Conservation (phyloP, 768 basidiomycete species). For the Tricholoma sp. region DNA sequence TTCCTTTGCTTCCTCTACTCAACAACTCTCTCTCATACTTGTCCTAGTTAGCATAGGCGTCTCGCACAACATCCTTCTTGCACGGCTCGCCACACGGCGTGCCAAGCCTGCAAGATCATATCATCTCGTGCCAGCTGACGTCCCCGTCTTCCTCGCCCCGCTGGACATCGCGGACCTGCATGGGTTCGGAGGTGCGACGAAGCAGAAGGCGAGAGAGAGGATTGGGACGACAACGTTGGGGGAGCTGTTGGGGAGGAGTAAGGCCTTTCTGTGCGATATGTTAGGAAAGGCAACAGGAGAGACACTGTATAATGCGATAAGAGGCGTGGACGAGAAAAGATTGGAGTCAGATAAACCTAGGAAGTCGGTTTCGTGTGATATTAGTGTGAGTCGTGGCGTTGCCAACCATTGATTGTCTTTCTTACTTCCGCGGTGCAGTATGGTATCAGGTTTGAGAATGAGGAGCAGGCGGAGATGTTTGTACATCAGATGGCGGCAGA, state of each 20-base stretch:
- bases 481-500: constrained; percentile 73
- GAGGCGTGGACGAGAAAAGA: constrained; percentile 77
- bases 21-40: background rate
- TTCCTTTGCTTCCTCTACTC: constrained; percentile 4
- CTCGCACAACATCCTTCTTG: constrained; percentile 86
- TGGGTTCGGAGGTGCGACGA: constrained; percentile 76
- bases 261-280: constrained; percentile 58
- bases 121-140: constrained; percentile 57
- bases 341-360: constrained; percentile 82
- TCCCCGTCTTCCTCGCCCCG: constrained; percentile 52
- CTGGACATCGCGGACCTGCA: constrained; percentile 78
- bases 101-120: constrained; percentile 91
- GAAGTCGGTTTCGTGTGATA: constrained; percentile 91
- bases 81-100: constrained; percentile 82
- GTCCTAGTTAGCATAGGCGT: constrained; percentile 84
- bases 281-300: constrained; percentile 81
- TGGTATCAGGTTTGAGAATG: constrained; percentile 86
- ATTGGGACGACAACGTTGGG: constrained; percentile 68
- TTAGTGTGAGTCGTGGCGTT: constrained; percentile 64
- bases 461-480: constrained; percentile 77
- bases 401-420: background rate
- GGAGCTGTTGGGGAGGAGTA: constrained; percentile 61
- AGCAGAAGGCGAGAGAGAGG: constrained; percentile 76
- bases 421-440: constrained; percentile 47
- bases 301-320: constrained; percentile 75